A percentile compares a stretch with the other conserved stretches of the same genome.
Evolutionary conservation across 2,329 filamentous ascomycete genomes (phyloP).

Genomic region (Fusarium xylarioides): DNA sequence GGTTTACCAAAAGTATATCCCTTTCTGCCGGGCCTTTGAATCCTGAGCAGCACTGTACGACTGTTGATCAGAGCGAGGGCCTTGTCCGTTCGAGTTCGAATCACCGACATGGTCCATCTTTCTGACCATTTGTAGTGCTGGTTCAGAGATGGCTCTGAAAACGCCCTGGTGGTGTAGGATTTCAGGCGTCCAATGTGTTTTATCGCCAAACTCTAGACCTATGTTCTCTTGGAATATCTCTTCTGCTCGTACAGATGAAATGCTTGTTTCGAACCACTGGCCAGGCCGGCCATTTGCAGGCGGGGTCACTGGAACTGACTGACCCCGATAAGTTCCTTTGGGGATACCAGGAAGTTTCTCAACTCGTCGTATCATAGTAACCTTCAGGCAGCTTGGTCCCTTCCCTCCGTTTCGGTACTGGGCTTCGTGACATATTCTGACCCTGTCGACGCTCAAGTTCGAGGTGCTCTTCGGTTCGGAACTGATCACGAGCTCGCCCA

Average conservation of each 20-base stretch:
- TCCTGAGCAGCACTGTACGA: slow-evolving; percentile 9
- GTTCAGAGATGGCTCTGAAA: slow-evolving; percentile 41
- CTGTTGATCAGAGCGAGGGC: slow-evolving; percentile 1
- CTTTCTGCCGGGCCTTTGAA: not conserved
- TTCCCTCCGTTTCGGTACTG: slow-evolving; percentile 27
- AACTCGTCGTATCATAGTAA: slow-evolving; percentile 39
- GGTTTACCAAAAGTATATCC: slow-evolving; percentile 33
- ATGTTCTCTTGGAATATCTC: slow-evolving; percentile 40
- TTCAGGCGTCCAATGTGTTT: slow-evolving; percentile 38
- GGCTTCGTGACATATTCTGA: slow-evolving; percentile 36
- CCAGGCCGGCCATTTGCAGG: slow-evolving; percentile 12
- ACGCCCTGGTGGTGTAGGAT: slow-evolving; percentile 33
- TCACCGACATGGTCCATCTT: slow-evolving; percentile 46
- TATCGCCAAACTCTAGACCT: slow-evolving; percentile 40
- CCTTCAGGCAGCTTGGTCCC: slow-evolving; percentile 30
- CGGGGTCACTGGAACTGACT: slow-evolving; percentile 5
- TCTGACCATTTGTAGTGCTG: slow-evolving; percentile 43
- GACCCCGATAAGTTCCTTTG: slow-evolving; percentile 5
- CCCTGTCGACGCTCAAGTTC: slow-evolving; percentile 23
- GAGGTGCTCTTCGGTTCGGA: slow-evolving; percentile 1
- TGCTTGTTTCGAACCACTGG: slow-evolving; percentile 44
- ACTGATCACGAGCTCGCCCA: slow-evolving; percentile 31
- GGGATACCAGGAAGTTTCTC: not conserved
- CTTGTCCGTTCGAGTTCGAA: slow-evolving; percentile 41
- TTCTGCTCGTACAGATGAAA: slow-evolving; percentile 38